Base-by-base conservation (phyloP, 2,329 filamentous ascomycete species). In the Cryphonectria nitschkei region DNA sequence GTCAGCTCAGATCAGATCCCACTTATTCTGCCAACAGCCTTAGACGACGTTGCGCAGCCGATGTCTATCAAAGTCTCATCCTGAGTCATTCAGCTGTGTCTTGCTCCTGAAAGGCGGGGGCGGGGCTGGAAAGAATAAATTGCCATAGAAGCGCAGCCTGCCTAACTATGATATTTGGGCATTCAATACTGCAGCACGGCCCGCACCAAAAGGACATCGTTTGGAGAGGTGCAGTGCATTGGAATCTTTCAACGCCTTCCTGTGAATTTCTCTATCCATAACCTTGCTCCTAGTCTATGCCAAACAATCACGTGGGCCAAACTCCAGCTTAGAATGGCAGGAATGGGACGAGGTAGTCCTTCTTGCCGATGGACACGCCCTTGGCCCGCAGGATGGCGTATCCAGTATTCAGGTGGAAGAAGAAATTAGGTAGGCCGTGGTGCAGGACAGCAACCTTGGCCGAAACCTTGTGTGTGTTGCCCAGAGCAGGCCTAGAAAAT, bases 371-470 rank as follows among this genome's bases (percentile, higher is more conserved):
- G 0, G 83, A 82, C 50, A 90, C 86, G 0, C 88, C 88, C 77
- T 86, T 83, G 56, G 82, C 81, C 62, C 89, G 80, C 75, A 91
- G 75, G 66, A 91, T 86, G 0, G 79, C 82, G 77, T 91, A 91
- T 9, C 87, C 85, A 22, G 83, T 87, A 9, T 81, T 82, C 26
- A 86, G 72, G 74, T 91, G 89, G 74, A 91, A 91, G 78, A 84
- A 90, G 75, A 90, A 87, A 75, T 90, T 90, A 4, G 88, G 87
- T 39, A 90, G 77, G 2, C 80, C 83, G 77, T 82, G 85, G 11
- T 79, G 77, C 43, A 79, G 75, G 19, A 87, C 75, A 73, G 88
- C 89, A 1, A 78, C 76, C 71, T 81, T 75, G 0, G 80, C 84
- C 1, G 72, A 56, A 34, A 50, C 39, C 58, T 73, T 67, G 52